These are phyloP conservation scores for Huntiella moniliformis DNA, from an alignment of 2,329 filamentous ascomycete genomes.

Conservation along the genomic window DNA sequence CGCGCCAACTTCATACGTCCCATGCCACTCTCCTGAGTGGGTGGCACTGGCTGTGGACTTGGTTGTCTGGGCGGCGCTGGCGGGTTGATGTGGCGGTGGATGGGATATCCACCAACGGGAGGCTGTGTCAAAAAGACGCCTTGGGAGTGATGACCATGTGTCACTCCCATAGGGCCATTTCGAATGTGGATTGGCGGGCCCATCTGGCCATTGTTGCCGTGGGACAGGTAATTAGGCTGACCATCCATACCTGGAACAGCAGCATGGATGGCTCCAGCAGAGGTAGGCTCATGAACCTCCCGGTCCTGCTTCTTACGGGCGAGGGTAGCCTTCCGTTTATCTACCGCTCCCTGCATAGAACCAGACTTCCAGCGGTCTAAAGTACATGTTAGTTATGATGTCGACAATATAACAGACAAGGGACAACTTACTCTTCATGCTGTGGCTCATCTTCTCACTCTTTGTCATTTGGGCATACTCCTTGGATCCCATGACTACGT, in stretches of 20 bases:
- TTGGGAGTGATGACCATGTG: conserved; percentile 5
- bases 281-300: conserved; percentile 23
- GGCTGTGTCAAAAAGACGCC: conserved; percentile 10
- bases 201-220: not conserved
- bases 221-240: not conserved
- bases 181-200: conserved; percentile 7
- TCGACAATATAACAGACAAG: not conserved
- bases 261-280: not conserved
- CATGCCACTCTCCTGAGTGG: conserved; percentile 16
- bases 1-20: conserved; percentile 12
- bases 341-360: conserved; percentile 40
- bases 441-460: conserved; percentile 47
- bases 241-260: conserved; percentile 5
- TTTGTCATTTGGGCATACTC: conserved; percentile 44
- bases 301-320: conserved; percentile 38
- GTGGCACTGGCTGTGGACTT: not conserved
- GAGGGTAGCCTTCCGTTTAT: conserved; percentile 40
- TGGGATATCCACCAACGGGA: not conserved
- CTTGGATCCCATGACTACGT: conserved; percentile 20
- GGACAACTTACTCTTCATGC: conserved; percentile 38
- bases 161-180: not conserved
- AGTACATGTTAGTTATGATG: conserved; percentile 15
- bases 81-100: not conserved
- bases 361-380: conserved; percentile 41
- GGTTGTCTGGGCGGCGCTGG: conserved; percentile 1